Evolutionary conservation across 1,284 basidiomycete species (phyloP).

Genomic region (Hemileia vastatrix): DNA sequence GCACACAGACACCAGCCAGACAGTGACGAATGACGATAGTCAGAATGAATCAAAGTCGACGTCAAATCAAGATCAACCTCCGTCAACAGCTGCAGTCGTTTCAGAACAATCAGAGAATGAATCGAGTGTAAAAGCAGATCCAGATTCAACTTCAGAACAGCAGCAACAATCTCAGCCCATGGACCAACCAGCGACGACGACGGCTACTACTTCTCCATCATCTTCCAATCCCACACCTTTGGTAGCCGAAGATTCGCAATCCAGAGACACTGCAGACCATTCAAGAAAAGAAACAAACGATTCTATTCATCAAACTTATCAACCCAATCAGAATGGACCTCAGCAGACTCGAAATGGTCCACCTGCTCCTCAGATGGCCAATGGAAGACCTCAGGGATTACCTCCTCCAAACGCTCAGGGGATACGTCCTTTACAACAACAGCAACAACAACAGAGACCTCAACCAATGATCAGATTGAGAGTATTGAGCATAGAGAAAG

Average conservation of each 20-base stretch:
- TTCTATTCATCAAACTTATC: background rate
- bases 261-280: background rate
- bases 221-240: background rate
- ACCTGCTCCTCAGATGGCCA: background rate
- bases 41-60: too few species aligned
- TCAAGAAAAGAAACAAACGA: background rate
- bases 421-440: background rate
- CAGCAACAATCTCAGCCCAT: background rate
- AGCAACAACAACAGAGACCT: background rate
- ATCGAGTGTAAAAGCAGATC: background rate
- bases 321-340: background rate
- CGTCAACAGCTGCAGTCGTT: too few species aligned
- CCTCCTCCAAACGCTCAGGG: background rate
- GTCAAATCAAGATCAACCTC: too few species aligned
- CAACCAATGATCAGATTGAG: slow-evolving; percentile 2
- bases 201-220: background rate
- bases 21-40: too few species aligned
- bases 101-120: background rate
- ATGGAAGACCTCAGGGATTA: background rate
- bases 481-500: slow-evolving; percentile 30
- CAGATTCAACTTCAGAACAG: background rate
- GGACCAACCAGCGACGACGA: background rate
- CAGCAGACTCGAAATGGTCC: background rate
- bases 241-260: background rate
- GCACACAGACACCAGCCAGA: too few species aligned